Evolutionary conservation across 768 basidiomycete species (phyloP).

Genomic region (Lentinula edodes): DNA sequence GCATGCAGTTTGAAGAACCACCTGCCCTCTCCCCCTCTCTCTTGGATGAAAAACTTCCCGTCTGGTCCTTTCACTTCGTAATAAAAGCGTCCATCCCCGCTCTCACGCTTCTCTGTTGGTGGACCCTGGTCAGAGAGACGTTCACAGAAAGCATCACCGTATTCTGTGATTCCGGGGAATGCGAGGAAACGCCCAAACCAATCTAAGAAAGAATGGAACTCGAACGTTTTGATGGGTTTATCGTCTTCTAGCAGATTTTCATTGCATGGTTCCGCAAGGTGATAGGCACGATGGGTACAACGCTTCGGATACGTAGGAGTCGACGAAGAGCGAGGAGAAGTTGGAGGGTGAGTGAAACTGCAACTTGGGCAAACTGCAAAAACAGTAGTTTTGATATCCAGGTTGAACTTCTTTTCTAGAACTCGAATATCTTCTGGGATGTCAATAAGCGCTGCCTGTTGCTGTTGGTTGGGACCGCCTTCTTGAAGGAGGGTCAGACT

Average conservation of each 20-base stretch:
- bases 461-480: not conserved
- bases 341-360: not conserved
- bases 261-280: not conserved
- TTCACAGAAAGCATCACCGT: not conserved
- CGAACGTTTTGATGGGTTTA: not conserved
- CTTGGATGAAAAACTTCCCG: not conserved
- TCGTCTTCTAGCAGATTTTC: not conserved
- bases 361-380: not conserved
- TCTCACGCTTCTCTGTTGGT: not conserved
- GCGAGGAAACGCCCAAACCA: slow-evolving; percentile 2
- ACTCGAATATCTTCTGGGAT: not conserved
- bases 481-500: not conserved
- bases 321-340: not conserved
- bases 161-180: not conserved
- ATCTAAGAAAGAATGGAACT: not conserved
- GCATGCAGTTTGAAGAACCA: slow-evolving; percentile 4
- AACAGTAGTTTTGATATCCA: not conserved
- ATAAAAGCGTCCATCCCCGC: not conserved
- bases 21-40: not conserved
- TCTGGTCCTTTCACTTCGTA: not conserved
- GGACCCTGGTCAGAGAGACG: not conserved
- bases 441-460: not conserved
- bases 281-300: not conserved
- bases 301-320: not conserved
- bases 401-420: not conserved